Evolutionary conservation across 2,329 filamentous ascomycete genomes (phyloP), one percentile per base, ranked within the genome.

Genomic region (Claviceps citrina): DNA sequence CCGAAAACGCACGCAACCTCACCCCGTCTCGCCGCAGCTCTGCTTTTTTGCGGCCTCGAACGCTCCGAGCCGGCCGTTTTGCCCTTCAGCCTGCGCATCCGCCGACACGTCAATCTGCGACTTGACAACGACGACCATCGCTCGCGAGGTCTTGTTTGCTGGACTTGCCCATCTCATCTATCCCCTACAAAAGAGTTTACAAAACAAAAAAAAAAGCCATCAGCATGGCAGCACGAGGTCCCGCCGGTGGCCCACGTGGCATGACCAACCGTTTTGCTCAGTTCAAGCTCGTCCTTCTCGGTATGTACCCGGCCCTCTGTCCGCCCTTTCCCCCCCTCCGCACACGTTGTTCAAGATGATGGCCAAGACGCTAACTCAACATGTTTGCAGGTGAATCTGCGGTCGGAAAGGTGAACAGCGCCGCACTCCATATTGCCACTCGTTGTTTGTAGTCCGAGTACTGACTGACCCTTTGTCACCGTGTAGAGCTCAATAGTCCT

Each of bases 201-300:
- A n/a, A n/a, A n/a, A 32, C 26, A 15, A 27, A 31, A 12, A 34
- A 31, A 4, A 15, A 39, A 22, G 10, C 40, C n/a, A 16, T 26
- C 40, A 38, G 54, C 61, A 96, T 96, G 89, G 83, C 87, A 65
- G 75, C 83, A 62, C 78, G 86, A 77, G 77, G 78, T 67, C 78
- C 64, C 54, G 67, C 71, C 51, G 66, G 71, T 54, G 72, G 70
- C 54, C 65, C 70, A 52, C 72, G 73, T 54, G 73, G 71, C 58
- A 65, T 70, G 71, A 76, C 79, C 78, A 76, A 83, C 64, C 80
- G 89, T 57, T 96, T 98, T 65, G 89, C 91, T 55, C 91, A 98
- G 73, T 98, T 98, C 70, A 98, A 98, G 73, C 76, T 98, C 54
- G 91, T 98, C 50, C 71, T 98, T 58, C 73, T 98, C 49, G 91